phyloP scores from a whole-genome alignment of 2,329 filamentous ascomycete species.

The Neofusicoccum umdonicola region DNA sequence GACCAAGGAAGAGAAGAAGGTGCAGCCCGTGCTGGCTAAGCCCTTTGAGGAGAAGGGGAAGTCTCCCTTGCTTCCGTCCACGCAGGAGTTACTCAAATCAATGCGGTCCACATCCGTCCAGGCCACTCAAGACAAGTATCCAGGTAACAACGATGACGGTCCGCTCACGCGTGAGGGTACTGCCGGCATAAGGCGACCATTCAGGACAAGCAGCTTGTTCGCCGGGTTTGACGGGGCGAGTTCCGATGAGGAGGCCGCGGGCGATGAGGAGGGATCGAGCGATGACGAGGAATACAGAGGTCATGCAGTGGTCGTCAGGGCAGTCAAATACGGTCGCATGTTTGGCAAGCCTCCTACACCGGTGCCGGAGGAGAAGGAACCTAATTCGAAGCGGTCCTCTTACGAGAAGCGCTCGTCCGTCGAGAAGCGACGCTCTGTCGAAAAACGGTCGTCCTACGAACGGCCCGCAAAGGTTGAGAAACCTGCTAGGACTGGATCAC shows the following conservation, averaged over 20 bases:
- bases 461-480: slow-evolving; percentile 36
- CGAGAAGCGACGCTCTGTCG: slow-evolving; percentile 16
- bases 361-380: slow-evolving; percentile 43
- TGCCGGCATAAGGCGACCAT: slow-evolving; percentile 64
- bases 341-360: slow-evolving; percentile 41
- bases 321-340: slow-evolving; percentile 47
- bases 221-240: slow-evolving; percentile 61
- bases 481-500: slow-evolving; percentile 25
- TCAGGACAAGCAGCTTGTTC: slow-evolving; percentile 80
- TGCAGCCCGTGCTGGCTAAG: slow-evolving; percentile 11
- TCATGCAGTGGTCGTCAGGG: slow-evolving; percentile 41
- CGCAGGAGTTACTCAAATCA: slow-evolving; percentile 14
- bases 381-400: slow-evolving; percentile 27
- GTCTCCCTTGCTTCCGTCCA: slow-evolving; percentile 14
- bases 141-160: slow-evolving; percentile 77
- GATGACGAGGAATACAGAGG: slow-evolving; percentile 61
- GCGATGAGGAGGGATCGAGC: slow-evolving; percentile 55
- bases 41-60: slow-evolving; percentile 19
- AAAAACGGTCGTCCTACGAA: slow-evolving; percentile 29
- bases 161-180: slow-evolving; percentile 61
- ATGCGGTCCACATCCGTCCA: slow-evolving; percentile 22
- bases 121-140: slow-evolving; percentile 63
- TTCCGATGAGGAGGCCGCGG: slow-evolving; percentile 52
- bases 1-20: slow-evolving; percentile 21
- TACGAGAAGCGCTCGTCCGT: slow-evolving; percentile 37